Percentiles rank a stretch among this genome's conserved stretches.
These are phyloP conservation scores for Puccinia polysora DNA, from an alignment of 1,284 basidiomycete species.

Conservation along the genomic window DNA sequence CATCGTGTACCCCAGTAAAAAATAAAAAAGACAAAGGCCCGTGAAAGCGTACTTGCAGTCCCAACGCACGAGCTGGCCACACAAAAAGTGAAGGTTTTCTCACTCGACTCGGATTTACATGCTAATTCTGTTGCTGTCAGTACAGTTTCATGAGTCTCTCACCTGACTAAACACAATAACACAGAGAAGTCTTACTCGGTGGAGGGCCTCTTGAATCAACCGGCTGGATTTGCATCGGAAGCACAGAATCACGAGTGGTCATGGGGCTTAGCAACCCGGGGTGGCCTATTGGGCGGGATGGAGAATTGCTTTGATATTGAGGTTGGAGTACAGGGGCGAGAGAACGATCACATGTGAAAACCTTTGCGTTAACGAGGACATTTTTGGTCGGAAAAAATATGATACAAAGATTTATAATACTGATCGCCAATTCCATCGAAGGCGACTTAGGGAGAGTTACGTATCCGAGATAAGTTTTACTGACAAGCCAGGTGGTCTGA, in stretches of 20 bases:
- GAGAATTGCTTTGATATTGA: background rate
- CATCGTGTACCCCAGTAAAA: background rate
- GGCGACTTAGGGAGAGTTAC: background rate
- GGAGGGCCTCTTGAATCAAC: background rate
- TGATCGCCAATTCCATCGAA: too few relatives aligned
- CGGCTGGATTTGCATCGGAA: background rate
- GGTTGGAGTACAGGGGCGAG: constrained; percentile 7
- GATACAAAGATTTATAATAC: background rate
- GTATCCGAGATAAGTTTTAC: too few relatives aligned
- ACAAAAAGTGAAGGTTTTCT: constrained; percentile 19
- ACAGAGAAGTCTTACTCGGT: constrained; percentile 14
- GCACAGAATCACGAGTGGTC: background rate
- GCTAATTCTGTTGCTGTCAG: constrained; percentile 21
- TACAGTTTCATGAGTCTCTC: background rate
- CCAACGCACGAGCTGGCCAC: constrained; percentile 8
- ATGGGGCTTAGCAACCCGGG: background rate
- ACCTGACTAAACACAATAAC: background rate
- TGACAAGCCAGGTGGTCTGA: too few relatives aligned
- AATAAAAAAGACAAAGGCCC: background rate
- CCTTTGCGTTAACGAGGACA: background rate
- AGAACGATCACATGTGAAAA: constrained; percentile 3
- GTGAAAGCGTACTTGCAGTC: constrained; percentile 20
- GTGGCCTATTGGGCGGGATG: background rate
- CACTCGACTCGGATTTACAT: background rate
- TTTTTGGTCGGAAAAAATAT: background rate